Conservation (phyloP, 2,329 filamentous ascomycete species). For the Trichophyton verrucosum region DNA sequence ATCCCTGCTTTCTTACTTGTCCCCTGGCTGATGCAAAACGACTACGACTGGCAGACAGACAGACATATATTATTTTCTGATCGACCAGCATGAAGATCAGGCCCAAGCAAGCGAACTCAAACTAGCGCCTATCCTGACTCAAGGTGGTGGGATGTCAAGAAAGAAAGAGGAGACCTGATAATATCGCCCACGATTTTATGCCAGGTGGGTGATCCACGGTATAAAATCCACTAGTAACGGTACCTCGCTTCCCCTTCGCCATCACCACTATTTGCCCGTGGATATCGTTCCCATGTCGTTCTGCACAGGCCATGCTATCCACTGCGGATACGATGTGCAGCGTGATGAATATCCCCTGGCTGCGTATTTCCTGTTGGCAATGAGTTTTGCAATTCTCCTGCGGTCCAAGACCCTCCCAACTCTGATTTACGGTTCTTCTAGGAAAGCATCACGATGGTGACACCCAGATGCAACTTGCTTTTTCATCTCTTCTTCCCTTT, state of each 20-base stretch:
- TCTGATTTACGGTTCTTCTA: slow-evolving; percentile 7
- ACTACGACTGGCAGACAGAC: background rate
- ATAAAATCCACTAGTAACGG: slow-evolving; percentile 3
- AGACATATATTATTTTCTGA: background rate
- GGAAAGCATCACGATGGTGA: slow-evolving; percentile 5
- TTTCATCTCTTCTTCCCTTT: background rate
- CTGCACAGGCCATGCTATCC: slow-evolving; percentile 11
- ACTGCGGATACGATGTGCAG: slow-evolving; percentile 11
- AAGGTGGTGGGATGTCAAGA: background rate
- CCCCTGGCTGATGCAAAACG: slow-evolving; percentile 1
- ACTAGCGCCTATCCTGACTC: slow-evolving; percentile 1
- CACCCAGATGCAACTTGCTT: slow-evolving; percentile 3
- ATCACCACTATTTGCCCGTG: background rate
- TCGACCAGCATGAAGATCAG: slow-evolving; percentile 4
- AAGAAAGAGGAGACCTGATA: background rate
- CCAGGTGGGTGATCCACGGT: slow-evolving; percentile 1
- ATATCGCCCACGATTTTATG: background rate
- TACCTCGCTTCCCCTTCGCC: slow-evolving; percentile 1
- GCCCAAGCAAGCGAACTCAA: background rate
- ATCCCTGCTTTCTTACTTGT: slow-evolving; percentile 2
- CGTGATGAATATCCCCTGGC: slow-evolving; percentile 6
- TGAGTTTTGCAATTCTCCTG: slow-evolving; percentile 4
- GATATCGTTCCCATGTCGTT: slow-evolving; percentile 3
- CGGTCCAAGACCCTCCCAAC: slow-evolving; percentile 7
- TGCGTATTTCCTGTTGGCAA: slow-evolving; percentile 3